Evolutionary conservation across 495 filamentous ascomycete species (phyloP), one percentile per base, ranked within the genome.

Genomic region (Aeminium ludgeri): DNA sequence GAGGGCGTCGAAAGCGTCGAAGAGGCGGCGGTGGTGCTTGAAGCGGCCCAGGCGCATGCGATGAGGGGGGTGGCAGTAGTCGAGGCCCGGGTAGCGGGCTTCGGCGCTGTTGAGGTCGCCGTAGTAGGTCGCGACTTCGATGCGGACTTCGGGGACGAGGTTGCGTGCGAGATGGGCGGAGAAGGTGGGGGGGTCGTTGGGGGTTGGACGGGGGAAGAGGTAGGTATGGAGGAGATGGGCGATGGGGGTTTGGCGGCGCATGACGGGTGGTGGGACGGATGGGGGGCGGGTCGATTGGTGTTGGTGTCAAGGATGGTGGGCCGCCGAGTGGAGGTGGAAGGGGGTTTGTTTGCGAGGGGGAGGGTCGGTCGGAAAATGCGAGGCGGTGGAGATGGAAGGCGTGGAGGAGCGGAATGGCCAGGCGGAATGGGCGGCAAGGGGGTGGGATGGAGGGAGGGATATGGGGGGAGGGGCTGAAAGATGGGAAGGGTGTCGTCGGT

Each of bases 251-350:
- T 75, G 73, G 41, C 58, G 58, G 53, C 69, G 73, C 75, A 80
- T 80, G n/a, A n/a, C n/a, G n/a, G n/a, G n/a, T n/a, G n/a, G n/a
- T n/a, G n/a, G n/a, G n/a, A n/a, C n/a, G n/a, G n/a, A n/a, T n/a
- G n/a, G n/a, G n/a, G n/a, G n/a, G n/a, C n/a, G n/a, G n/a, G n/a
- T n/a, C n/a, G n/a, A n/a, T n/a, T n/a, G n/a, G n/a, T n/a, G n/a
- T n/a, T n/a, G n/a, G n/a, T n/a, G n/a, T n/a, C n/a, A n/a, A n/a
- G n/a, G n/a, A n/a, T n/a, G n/a, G n/a, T n/a, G n/a, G n/a, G n/a
- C n/a, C n/a, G n/a, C n/a, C n/a, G n/a, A n/a, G n/a, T 94, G 35
- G 85, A 92, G 51, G 67, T 97, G n/a, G 87, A 80, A 40, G 82
- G 89, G 55, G 33, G 43, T 27, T 78, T 91, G 19, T 89, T 96